Conservation (phyloP, 805 yeast species). For the Candida stauntonica region DNA sequence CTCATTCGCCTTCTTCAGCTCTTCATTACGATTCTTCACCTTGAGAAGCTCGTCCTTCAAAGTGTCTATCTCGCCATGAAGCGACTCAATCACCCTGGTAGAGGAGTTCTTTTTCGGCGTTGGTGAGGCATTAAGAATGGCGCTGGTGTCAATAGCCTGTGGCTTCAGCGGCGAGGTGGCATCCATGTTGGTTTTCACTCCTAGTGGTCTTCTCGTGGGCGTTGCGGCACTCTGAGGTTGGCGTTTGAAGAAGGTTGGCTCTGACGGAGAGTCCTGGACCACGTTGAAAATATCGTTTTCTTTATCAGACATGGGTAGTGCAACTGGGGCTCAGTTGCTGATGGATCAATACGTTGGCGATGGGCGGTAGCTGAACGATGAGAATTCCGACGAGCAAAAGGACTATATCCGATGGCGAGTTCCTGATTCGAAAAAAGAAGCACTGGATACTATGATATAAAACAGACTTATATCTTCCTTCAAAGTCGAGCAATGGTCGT, state of each 20-base stretch:
- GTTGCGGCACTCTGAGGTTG: no score
- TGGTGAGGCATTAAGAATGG: neutral
- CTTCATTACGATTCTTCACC: slow-evolving; percentile 43
- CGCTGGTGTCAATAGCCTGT: neutral
- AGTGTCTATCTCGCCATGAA: slow-evolving; percentile 48
- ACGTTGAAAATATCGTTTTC: slow-evolving; percentile 8
- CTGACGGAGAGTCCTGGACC: no score
- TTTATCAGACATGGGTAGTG: slow-evolving; percentile 14
- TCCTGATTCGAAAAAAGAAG: no score
- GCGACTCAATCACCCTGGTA: slow-evolving; percentile 36
- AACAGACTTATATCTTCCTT: no score
- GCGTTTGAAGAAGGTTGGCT: neutral
- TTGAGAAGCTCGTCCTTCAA: slow-evolving; percentile 38
- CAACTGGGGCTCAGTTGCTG: no score
- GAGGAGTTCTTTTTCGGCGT: slow-evolving; percentile 13
- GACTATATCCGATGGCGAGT: no score
- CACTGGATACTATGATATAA: no score
- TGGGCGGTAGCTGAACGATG: no score
- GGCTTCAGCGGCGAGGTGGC: slow-evolving; percentile 4
- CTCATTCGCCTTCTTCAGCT: slow-evolving; percentile 51
- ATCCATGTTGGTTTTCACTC: slow-evolving; percentile 7
- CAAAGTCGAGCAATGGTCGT: no score
- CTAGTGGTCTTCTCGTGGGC: slow-evolving; percentile 13
- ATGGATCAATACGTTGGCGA: no score
- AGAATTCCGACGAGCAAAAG: no score